phyloP scores from a whole-genome alignment of 2,329 filamentous ascomycete genomes.

The Nemania sp. region DNA sequence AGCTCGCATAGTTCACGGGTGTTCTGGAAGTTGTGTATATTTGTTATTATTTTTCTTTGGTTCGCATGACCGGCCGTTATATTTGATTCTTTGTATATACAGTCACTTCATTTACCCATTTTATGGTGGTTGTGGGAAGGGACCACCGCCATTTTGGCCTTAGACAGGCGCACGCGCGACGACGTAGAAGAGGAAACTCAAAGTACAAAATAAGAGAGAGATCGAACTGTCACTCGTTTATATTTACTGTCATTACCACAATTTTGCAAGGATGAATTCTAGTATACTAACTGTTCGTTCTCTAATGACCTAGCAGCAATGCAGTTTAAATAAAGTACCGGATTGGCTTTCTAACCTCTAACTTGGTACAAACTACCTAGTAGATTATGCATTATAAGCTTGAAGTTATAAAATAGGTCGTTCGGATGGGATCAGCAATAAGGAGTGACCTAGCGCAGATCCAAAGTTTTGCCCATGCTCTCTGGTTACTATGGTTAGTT shows the following conservation, averaged over 20 bases:
- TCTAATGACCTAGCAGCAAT: background rate
- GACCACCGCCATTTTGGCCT: conserved; percentile 16
- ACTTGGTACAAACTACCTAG: too few relatives aligned
- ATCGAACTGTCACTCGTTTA: background rate
- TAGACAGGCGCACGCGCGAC: conserved; percentile 22
- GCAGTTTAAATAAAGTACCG: too few relatives aligned
- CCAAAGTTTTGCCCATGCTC: background rate
- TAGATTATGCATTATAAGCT: too few relatives aligned
- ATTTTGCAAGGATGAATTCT: too few relatives aligned
- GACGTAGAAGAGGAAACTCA: conserved; percentile 17
- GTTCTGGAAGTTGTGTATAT: conserved; percentile 32
- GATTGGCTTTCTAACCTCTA: too few relatives aligned
- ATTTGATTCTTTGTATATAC: conserved; percentile 36
- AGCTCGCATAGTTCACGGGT: conserved; percentile 4
- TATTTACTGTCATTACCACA: background rate
- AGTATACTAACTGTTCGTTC: background rate
- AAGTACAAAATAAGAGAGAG: conserved; percentile 10
- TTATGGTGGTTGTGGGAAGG: conserved; percentile 14
- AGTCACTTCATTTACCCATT: conserved; percentile 28
- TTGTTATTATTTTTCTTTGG: conserved; percentile 12
- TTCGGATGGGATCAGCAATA: too few relatives aligned
- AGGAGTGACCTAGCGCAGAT: background rate
- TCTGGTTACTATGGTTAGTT: too few relatives aligned
- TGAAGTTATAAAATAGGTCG: too few relatives aligned
- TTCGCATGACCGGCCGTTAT: conserved; percentile 10